Conservation (phyloP, 257 asterid species). For the Petunia axillaris region DNA sequence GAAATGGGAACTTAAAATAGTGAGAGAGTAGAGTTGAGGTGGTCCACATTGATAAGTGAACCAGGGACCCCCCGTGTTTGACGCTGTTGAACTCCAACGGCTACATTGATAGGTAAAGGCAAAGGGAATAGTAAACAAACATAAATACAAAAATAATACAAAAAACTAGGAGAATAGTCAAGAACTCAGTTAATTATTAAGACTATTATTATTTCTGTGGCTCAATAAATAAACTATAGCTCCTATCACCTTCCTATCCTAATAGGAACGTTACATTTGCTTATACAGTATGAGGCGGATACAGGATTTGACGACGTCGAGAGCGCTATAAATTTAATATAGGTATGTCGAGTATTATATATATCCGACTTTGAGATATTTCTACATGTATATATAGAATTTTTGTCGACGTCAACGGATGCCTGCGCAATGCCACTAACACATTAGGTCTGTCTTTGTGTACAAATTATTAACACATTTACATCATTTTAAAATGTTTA, state of each 20-base stretch:
- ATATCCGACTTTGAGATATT: no score
- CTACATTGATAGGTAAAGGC: slow-evolving; percentile 35
- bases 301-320: no score
- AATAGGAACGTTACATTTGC: not conserved
- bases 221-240: slow-evolving; percentile 17
- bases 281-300: not conserved
- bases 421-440: no score
- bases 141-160: not conserved
- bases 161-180: not conserved
- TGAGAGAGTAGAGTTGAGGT: not conserved
- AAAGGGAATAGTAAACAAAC: not conserved
- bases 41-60: slow-evolving; percentile 12
- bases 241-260: not conserved
- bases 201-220: not conserved
- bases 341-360: no score
- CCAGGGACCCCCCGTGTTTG: slow-evolving; percentile 42
- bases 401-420: no score
- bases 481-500: no score
- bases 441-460: no score
- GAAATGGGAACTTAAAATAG: no score
- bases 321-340: no score
- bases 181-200: not conserved
- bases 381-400: no score
- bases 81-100: slow-evolving; percentile 55
- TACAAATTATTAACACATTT: no score